These are phyloP conservation scores for Agroathelia rolfsii DNA, from an alignment of 1,284 basidiomycete genomes.

Conservation along the genomic window DNA sequence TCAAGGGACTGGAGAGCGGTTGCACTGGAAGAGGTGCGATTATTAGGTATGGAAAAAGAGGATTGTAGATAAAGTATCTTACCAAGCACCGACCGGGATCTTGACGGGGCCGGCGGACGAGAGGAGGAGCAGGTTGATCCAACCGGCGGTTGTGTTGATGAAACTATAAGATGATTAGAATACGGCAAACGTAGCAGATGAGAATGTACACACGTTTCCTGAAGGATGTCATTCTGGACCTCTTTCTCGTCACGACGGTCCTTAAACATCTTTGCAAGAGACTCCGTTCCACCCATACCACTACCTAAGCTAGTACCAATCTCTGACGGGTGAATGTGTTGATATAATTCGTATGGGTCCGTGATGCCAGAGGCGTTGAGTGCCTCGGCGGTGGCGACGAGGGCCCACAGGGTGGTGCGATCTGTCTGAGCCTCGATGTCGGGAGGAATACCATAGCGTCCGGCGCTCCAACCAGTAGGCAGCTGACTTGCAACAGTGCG, in stretches of 20 bases:
- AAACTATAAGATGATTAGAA: slow-evolving; percentile 43
- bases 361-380: slow-evolving; percentile 96
- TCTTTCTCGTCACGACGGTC: slow-evolving; percentile 96
- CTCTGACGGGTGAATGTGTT: slow-evolving; percentile 93
- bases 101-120: slow-evolving; percentile 96
- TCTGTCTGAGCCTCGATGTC: slow-evolving; percentile 95
- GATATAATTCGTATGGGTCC: slow-evolving; percentile 95
- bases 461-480: slow-evolving; percentile 94
- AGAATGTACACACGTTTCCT: slow-evolving; percentile 77
- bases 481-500: slow-evolving; percentile 93
- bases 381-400: slow-evolving; percentile 90
- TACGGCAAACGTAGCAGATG: too few species aligned
- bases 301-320: slow-evolving; percentile 89
- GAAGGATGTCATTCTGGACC: slow-evolving; percentile 95
- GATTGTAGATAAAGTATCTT: slow-evolving; percentile 10
- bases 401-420: slow-evolving; percentile 93
- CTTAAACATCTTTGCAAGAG: slow-evolving; percentile 93
- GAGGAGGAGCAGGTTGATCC: slow-evolving; percentile 90
- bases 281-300: slow-evolving; percentile 94
- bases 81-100: slow-evolving; percentile 98
- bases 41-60: neutral
- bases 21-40: slow-evolving; percentile 41
- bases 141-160: slow-evolving; percentile 96
- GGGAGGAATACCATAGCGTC: slow-evolving; percentile 94
- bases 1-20: slow-evolving; percentile 96